Evolutionary conservation across 106 monocot genomes (phyloP), one percentile per base, ranked within the genome.

Genomic region (Xerophyta viscosa): DNA sequence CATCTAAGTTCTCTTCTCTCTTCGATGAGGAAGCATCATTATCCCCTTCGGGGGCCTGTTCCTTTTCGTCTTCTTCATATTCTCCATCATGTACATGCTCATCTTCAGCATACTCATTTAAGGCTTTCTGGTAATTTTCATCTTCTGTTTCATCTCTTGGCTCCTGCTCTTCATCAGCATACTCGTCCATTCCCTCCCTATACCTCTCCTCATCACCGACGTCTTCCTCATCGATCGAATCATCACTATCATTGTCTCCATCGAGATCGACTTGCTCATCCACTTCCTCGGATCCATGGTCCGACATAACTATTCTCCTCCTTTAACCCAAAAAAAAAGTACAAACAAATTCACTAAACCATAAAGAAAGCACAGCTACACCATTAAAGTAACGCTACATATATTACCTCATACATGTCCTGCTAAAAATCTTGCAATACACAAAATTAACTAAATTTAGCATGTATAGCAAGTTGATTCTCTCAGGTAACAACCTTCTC

Each of bases 181-280:
- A 68, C 2, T 63, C 75, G 43, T 64, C 52, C 45, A 31, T 24
- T 10, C 11, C 46, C n/a, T 48, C 60, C 62, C 31, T 31, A 54
- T 54, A 54, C 11, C 45, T 48, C 19, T 81, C 71, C 17, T 87
- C 74, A 15, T 77, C 77, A 29, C 13, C 71, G 24, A 55, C 71
- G 0, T 70, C 82, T 46, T 98, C 96, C 55, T 98, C 96, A 42
- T 94, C 87, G 77, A 89, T 88, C 69, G 81, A 74, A 54, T 98
- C 81, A 57, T 88, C 87, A 57, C 71, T 87, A 52, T 94, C 88
- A 68, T 94, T 88, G 64, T 98, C 96, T 24, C 81, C 89, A 47
- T 90, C 96, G 46, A 89, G 76, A 64, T 85, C 88, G 37, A 96
- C 59, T 55, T 96, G 88, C 65, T 96, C 96, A 23, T 98, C 90